Conservation (phyloP, 2,329 filamentous ascomycete genomes). For the Endocalyx cinctus region DNA sequence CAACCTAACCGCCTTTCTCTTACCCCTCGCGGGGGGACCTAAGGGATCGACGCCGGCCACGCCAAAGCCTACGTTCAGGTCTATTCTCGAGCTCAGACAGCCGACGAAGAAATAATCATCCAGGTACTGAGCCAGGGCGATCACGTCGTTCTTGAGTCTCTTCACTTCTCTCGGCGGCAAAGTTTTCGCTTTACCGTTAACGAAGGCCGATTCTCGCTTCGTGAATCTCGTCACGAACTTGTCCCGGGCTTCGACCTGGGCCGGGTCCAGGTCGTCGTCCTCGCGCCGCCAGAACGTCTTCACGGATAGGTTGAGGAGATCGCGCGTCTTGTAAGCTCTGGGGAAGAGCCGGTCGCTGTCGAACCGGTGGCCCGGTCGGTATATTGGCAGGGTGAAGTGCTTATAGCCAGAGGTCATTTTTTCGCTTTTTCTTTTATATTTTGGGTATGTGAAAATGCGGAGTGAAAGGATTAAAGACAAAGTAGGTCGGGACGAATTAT, state of each 20-base stretch:
- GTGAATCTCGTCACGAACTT: neutral
- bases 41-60: neutral
- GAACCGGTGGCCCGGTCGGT: too few relatives aligned
- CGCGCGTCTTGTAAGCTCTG: neutral
- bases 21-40: too few relatives aligned
- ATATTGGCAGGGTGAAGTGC: too few relatives aligned
- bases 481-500: too few relatives aligned
- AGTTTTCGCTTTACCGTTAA: neutral
- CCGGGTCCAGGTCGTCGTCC: neutral
- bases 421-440: too few relatives aligned
- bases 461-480: too few relatives aligned
- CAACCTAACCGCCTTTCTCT: conserved; percentile 4
- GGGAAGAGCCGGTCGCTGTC: neutral
- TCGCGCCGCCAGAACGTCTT: neutral
- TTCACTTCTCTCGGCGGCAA: too few relatives aligned
- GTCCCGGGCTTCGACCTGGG: neutral
- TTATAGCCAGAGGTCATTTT: too few relatives aligned
- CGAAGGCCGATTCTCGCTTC: neutral
- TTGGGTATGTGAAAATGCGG: too few relatives aligned
- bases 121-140: neutral
- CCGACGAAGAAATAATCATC: neutral
- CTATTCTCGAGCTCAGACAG: neutral
- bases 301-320: neutral
- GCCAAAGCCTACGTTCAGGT: neutral
- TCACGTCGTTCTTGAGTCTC: neutral